These are phyloP conservation scores for Barnettozyma siamensis DNA, from an alignment of 805 yeast species.

Conservation along the genomic window DNA sequence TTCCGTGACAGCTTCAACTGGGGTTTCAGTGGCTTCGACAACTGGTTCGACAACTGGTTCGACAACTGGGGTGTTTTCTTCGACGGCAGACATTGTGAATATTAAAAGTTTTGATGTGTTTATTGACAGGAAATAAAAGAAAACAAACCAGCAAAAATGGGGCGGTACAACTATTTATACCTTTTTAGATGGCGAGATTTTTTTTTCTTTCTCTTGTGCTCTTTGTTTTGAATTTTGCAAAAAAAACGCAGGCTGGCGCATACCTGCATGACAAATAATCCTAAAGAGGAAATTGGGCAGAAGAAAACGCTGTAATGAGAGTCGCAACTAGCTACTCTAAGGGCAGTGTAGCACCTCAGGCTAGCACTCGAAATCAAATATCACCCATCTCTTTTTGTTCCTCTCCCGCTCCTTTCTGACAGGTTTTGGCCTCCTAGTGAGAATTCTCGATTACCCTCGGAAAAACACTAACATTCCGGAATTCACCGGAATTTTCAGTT, in stretches of 20 bases:
- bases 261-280: neutral
- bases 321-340: too few relatives aligned
- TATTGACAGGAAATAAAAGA: neutral
- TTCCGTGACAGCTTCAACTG: conserved; percentile 1
- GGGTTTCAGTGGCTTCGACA: conserved; percentile 6
- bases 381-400: too few relatives aligned
- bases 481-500: neutral
- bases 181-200: too few relatives aligned
- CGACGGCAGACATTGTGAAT: conserved; percentile 15
- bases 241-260: neutral
- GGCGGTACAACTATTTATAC: neutral
- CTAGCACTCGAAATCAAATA: too few relatives aligned
- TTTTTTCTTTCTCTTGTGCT: too few relatives aligned
- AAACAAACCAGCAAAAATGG: neutral
- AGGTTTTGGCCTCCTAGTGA: too few relatives aligned
- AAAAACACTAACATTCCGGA: too few relatives aligned
- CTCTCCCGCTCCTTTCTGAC: too few relatives aligned
- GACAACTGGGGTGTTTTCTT: conserved; percentile 10
- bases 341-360: too few relatives aligned
- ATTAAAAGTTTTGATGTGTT: neutral
- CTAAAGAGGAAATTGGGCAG: neutral
- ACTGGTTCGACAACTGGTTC: neutral
- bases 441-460: neutral
- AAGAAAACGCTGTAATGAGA: too few relatives aligned
- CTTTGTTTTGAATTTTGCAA: neutral